Base-by-base conservation (phyloP, 108 stramenopile genomes). In the Stephanodiscus minutulus region DNA sequence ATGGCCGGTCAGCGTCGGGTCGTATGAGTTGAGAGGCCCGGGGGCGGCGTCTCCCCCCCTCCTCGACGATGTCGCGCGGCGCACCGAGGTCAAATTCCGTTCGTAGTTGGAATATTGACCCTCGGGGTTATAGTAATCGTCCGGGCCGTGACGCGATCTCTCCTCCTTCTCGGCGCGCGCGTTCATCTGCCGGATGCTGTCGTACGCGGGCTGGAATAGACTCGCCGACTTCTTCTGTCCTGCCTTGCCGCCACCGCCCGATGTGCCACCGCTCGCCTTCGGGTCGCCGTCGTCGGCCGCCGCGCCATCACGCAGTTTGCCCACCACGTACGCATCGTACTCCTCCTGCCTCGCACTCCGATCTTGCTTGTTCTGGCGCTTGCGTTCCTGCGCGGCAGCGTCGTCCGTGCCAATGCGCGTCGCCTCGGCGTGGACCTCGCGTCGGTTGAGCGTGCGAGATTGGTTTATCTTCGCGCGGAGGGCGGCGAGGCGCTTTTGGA, bases 381-480 rank as follows among this genome's bases (percentile, higher is more conserved):
- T 81, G 22, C 88, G 84, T 53, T 87, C 86, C 66, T 85, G 79
- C 25, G 58, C 58, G 46, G 50, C 73, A 12, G 87, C 91, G 66
- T 92, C 91, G 9, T 81, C 84, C 29, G 85, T 86, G 7, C 88
- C 88, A 63, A 92, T 62, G 24, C 91, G 78, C 61, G 88, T 84
- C 43, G 91, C 94, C 62, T 95, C 94, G 18, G 68, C 70, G 50
- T 86, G 59, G 33, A 92, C 90, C 70, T 90, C 92, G 22, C 85
- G 82, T 64, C 84, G 82, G 78, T 96, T 96, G 25, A 96, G 77
- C 61, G 83, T 83, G 4, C 92, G 88, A 7, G 92, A 92, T 73
- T 96, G 92, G 69, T 96, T 96, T 74, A 93, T 93, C 76, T 92
- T 93, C 54, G 84, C 67, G 62, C 91, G 87, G 25, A 96, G 80